Evolutionary conservation across 2,329 filamentous ascomycete species (phyloP).

Genomic region (Hypoxylon sp.): DNA sequence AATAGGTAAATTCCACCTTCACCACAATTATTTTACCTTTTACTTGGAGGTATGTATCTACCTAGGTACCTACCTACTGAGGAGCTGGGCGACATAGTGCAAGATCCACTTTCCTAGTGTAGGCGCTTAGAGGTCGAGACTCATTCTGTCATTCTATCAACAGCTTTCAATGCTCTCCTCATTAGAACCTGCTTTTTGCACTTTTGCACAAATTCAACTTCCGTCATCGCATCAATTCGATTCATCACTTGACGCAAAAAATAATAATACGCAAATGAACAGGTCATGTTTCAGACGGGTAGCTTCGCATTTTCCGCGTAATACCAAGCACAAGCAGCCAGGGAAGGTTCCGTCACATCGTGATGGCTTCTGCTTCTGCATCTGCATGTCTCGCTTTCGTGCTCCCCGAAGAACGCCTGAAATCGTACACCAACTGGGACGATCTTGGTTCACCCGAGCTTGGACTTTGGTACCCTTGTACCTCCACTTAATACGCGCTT

Average conservation of each 20-base stretch:
- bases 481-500: conserved; percentile 34
- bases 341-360: conserved; percentile 36
- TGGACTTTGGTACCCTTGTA: conserved; percentile 22
- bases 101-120: conserved; percentile 27
- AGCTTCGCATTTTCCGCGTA: conserved; percentile 34
- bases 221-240: conserved; percentile 13
- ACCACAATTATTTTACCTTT: too few species aligned
- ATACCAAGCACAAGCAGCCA: conserved; percentile 40
- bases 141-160: conserved; percentile 13
- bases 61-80: too few species aligned
- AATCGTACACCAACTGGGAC: conserved; percentile 29
- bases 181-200: too few species aligned
- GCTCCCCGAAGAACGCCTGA: conserved; percentile 28
- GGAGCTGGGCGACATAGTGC: too few species aligned
- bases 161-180: too few species aligned
- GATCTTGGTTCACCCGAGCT: conserved; percentile 39
- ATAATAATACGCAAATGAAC: conserved; percentile 1
- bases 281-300: conserved; percentile 31
- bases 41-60: conserved; percentile 5
- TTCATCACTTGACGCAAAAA: conserved; percentile 10
- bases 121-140: conserved; percentile 22
- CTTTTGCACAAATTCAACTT: neutral
- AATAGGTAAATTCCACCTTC: too few species aligned
- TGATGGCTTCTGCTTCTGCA: conserved; percentile 45
- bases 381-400: conserved; percentile 47